A percentile compares a stretch with the other conserved stretches of the same genome.
Conservation (phyloP, 2,329 filamentous ascomycete genomes). For the Hortaea sp. region DNA sequence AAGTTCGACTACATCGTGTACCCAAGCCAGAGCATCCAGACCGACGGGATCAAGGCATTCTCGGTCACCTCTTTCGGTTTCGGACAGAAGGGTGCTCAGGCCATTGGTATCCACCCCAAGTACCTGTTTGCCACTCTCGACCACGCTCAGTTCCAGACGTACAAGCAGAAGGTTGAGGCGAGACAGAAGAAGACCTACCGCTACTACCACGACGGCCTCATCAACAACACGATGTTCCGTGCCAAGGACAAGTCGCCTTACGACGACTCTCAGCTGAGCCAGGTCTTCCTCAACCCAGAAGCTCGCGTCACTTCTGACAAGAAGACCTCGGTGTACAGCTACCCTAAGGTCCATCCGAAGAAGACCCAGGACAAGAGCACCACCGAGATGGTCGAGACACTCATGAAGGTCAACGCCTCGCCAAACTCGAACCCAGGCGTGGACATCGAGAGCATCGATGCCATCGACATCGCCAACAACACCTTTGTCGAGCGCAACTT, state of each 20-base stretch:
- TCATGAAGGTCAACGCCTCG: conserved; percentile 54
- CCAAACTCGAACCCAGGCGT: conserved; percentile 71
- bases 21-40: conserved; percentile 89
- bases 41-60: conserved; percentile 96
- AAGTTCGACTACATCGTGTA: conserved; percentile 97
- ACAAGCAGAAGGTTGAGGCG: conserved; percentile 79
- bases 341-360: conserved; percentile 59
- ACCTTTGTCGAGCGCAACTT: conserved; percentile 95
- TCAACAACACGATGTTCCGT: conserved; percentile 96
- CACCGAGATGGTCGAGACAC: conserved; percentile 63
- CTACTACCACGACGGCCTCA: conserved; percentile 95
- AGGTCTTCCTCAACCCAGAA: conserved; percentile 87
- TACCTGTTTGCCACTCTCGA: conserved; percentile 95
- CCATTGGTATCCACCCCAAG: conserved; percentile 90
- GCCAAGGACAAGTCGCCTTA: conserved; percentile 90
- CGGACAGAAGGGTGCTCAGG: conserved; percentile 96
- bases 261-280: conserved; percentile 72
- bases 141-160: conserved; percentile 67
- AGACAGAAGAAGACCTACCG: conserved; percentile 98
- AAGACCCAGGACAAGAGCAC: conserved; percentile 54
- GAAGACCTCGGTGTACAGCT: conserved; percentile 72
- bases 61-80: conserved; percentile 98
- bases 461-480: conserved; percentile 86
- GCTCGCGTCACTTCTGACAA: conserved; percentile 77
- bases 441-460: conserved; percentile 79